phyloP scores from a whole-genome alignment of 768 basidiomycete genomes.

The Tricholoma sp. region DNA sequence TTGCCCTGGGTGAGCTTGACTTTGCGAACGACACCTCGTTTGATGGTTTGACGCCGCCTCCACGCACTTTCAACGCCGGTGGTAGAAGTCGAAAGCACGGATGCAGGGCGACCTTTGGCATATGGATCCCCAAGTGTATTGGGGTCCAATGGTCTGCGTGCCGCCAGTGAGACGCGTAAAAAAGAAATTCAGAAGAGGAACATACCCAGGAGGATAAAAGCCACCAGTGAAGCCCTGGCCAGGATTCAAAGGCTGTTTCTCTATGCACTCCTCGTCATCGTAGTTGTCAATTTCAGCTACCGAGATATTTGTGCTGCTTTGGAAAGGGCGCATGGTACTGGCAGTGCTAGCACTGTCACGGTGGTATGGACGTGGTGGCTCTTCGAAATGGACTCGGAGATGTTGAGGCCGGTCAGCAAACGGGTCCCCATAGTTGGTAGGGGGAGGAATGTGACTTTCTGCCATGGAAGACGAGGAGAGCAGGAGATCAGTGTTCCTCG shows the following conservation, averaged over 20 bases:
- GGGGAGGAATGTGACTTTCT: constrained; percentile 34
- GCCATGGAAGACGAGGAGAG: constrained; percentile 28
- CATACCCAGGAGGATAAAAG: constrained; percentile 74
- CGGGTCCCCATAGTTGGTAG: constrained; percentile 51
- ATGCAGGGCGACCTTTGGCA: constrained; percentile 37
- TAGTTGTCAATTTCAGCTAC: constrained; percentile 39
- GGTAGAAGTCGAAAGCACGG: constrained; percentile 48
- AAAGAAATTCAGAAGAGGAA: constrained; percentile 9
- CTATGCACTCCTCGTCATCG: constrained; percentile 65
- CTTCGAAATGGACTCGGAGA: constrained; percentile 58
- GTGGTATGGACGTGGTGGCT: constrained; percentile 43
- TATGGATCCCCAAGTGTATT: constrained; percentile 66
- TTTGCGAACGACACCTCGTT: constrained; percentile 87
- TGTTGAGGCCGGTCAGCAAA: constrained; percentile 66
- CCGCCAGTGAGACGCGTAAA: constrained; percentile 6
- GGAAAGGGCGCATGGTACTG: constrained; percentile 44
- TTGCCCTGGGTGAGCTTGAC: constrained; percentile 92
- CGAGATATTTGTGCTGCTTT: constrained; percentile 54
- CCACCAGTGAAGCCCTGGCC: constrained; percentile 52
- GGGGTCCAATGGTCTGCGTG: constrained; percentile 45
- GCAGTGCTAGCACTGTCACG: too few relatives aligned
- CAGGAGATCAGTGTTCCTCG: constrained; percentile 8
- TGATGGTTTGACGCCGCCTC: constrained; percentile 83
- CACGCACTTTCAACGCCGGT: constrained; percentile 57
- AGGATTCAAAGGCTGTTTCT: constrained; percentile 71